Base-by-base conservation (phyloP, 176 grass and related monocot genomes). In the Melocanna baccifera region DNA sequence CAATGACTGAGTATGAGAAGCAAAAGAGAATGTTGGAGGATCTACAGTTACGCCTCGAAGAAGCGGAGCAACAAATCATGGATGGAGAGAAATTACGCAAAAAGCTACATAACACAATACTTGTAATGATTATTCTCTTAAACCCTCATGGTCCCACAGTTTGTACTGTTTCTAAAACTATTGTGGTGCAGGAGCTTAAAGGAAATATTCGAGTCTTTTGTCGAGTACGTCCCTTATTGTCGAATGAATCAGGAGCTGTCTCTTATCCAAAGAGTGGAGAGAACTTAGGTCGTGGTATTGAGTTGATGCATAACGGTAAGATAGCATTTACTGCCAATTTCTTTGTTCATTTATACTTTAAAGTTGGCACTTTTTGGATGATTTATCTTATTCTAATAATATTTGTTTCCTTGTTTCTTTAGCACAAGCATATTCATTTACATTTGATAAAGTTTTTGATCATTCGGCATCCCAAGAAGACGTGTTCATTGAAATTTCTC, bases 141-240 rank as follows among this genome's bases (percentile, higher is more conserved):
- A 74, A 36, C 13, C 32, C 12, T 39, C 4, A 2, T 50, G 28
- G 19, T 22, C n/a, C 5, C 13, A 42, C 65, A 36, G 39, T 64
- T 78, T 79, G 40, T 87, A 10, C 16, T 34, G 20, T 69, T 52
- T 18, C 11, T 83, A 14, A 53, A 18, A 57, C 15, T 43, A 19
- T 68, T 62, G 18, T 36, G 58, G 32, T 90, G 45, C 74, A 99
- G 96, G 96, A 99, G 72, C 86, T 99, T 26, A 99, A 99, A 66
- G 96, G 96, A 64, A 99, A 99, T 18, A 96, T 99, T 12, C 85
- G 96, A 39, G 96, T 99, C 2, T 99, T 99, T 46, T 99, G 96
- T 32, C 87, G 96, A 45, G 96, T 92, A 59, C 84, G 96, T 14
- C 96, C 96, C 40, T 63, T 91, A 42, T 34, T 91, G 32, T 11